Conservation (phyloP, 169 alveolate genomes). For the Cryptosporidium ubiquitum region DNA sequence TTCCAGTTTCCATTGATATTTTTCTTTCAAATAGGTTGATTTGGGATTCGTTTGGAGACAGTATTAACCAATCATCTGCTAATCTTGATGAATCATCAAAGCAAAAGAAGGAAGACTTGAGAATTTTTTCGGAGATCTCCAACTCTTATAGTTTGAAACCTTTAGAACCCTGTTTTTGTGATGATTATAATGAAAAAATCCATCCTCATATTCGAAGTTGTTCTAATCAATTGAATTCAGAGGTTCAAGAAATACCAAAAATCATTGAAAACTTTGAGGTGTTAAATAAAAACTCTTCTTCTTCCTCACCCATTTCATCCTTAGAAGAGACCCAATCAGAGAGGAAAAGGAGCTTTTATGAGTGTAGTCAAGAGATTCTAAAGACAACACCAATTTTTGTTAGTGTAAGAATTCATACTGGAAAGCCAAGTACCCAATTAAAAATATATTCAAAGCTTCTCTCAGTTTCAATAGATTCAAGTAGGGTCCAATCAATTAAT, state of each 20-base stretch:
- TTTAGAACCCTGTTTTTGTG: not conserved
- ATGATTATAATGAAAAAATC: not conserved
- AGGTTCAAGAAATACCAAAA: not conserved
- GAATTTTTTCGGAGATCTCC: not conserved
- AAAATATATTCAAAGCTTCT: not conserved
- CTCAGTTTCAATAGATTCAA: constrained; percentile 26
- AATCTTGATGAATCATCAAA: not conserved
- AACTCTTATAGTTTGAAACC: not conserved
- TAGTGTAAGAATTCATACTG: not conserved
- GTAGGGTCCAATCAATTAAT: constrained; percentile 45
- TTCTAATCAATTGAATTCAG: not conserved
- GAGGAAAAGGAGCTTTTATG: not conserved
- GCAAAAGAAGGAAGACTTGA: not conserved
- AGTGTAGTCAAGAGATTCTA: constrained; percentile 9
- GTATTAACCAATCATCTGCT: not conserved
- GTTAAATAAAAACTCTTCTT: not conserved
- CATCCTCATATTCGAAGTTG: not conserved
- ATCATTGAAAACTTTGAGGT: not conserved
- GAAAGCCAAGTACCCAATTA: constrained; percentile 1
- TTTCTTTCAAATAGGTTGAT: constrained; percentile 17
- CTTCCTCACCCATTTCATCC: not conserved
- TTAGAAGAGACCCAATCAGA: not conserved
- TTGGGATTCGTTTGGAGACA: not conserved
- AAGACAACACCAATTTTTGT: constrained; percentile 41
- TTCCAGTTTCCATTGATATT: not conserved